Base-by-base conservation (phyloP, 2,329 filamentous ascomycete species). In the Dothideomycetes sp. region DNA sequence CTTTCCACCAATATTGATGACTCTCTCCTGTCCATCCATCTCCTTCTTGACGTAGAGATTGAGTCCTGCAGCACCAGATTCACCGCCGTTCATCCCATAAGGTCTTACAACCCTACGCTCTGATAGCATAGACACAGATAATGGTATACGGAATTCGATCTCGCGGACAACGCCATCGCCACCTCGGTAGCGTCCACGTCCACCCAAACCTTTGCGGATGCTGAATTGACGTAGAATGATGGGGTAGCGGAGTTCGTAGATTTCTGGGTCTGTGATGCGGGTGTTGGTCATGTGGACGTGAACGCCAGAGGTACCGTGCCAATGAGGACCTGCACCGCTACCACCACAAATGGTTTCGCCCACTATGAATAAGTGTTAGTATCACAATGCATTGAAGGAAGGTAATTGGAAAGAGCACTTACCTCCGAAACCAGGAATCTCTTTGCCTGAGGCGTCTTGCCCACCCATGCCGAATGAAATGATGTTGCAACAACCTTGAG, bases 401-500 rank as follows among this genome's bases (percentile, higher is more conserved):
- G n/a, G n/a, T n/a, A n/a, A n/a, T n/a, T n/a, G n/a, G n/a, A n/a
- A n/a, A n/a, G 9, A n/a, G n/a, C n/a, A n/a, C n/a, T n/a, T n/a
- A n/a, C n/a, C n/a, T 8, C 55, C 57, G 42, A 60, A 63, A 8
- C 56, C 56, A 4, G 49, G 48, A 11, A 43, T 41, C 6, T 47
- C 47, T 2, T 38, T 45, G 11, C 51, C 51, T 4, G 44, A 41
- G 4, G 45, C 45, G 12, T 51, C 48, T n/a, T 47, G 47, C 13
- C 50, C 50, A 19, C 52, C 51, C 15, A 50, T 49, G 13, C 56
- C 57, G 33, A 57, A 59, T 8, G 51, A 52, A 13, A 60, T 49
- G 36, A 52, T 53, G 38, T 58, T 57, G 33, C 50, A 53, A 59
- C 82, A 80, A 35, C 83, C 83, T 54, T 87, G 82, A 18, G 69